A percentile compares a stretch with the other conserved stretches of the same genome.
phyloP scores from a whole-genome alignment of 768 basidiomycete genomes.

The Hemileccinum impolitum region DNA sequence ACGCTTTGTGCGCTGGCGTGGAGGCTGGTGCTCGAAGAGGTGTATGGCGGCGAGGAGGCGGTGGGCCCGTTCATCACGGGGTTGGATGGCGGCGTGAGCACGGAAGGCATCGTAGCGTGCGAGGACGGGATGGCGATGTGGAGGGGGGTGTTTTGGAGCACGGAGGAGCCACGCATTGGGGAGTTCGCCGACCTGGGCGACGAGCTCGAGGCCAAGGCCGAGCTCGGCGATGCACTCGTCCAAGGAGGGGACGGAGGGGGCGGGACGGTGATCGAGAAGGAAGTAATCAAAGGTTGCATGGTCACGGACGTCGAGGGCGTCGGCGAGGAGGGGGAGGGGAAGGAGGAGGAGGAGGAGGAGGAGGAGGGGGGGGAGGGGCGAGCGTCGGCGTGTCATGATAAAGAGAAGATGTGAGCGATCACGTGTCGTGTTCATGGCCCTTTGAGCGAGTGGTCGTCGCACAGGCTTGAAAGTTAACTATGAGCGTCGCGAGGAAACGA shows the following conservation, averaged over 20 bases:
- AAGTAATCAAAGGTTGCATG: slow-evolving; percentile 81
- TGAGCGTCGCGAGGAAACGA: slow-evolving; percentile 23
- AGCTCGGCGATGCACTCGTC: slow-evolving; percentile 56
- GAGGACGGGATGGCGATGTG: slow-evolving; percentile 37
- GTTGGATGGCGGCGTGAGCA: slow-evolving; percentile 26
- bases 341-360: slow-evolving; percentile 5
- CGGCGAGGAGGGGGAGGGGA: slow-evolving; percentile 5
- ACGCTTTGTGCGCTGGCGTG: slow-evolving; percentile 69
- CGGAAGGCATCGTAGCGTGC: slow-evolving; percentile 47
- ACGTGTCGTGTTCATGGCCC: neutral
- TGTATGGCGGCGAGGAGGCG: slow-evolving; percentile 54
- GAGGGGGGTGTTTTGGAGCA: slow-evolving; percentile 33
- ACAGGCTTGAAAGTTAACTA: slow-evolving; percentile 9
- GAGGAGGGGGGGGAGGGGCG: too few species aligned
- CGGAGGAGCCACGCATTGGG: slow-evolving; percentile 81
- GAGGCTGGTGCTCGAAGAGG: slow-evolving; percentile 58
- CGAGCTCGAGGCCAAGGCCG: slow-evolving; percentile 79
- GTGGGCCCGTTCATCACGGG: slow-evolving; percentile 38
- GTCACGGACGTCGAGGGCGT: slow-evolving; percentile 24
- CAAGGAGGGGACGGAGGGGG: slow-evolving; percentile 49
- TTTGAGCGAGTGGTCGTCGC: neutral
- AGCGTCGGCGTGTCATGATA: slow-evolving; percentile 16
- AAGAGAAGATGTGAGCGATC: neutral
- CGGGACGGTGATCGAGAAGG: slow-evolving; percentile 63
- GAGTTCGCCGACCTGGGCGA: slow-evolving; percentile 86